Percentiles rank a stretch among this genome's conserved stretches.
These are phyloP conservation scores for Neofusicoccum laricinum DNA, from an alignment of 2,329 filamentous ascomycete genomes.

Conservation along the genomic window DNA sequence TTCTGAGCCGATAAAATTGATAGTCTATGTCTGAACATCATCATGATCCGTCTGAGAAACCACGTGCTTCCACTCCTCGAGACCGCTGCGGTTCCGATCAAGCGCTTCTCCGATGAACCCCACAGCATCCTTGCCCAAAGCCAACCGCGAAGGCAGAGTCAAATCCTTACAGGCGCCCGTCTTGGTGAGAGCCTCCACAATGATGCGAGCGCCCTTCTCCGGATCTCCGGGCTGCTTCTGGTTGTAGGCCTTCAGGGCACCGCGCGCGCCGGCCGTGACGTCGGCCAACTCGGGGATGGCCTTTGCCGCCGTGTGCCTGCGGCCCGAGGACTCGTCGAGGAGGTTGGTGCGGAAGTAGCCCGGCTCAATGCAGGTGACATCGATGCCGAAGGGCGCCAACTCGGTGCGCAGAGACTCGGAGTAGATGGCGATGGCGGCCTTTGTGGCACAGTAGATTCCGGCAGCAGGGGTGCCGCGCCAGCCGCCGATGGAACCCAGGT, in stretches of 20 bases:
- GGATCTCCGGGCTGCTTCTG: conserved; percentile 54
- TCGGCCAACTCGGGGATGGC: conserved; percentile 36
- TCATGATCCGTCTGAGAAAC: conserved; percentile 22
- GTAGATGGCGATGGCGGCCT: conserved; percentile 82
- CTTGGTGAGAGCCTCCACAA: conserved; percentile 56
- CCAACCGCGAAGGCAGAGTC: background rate
- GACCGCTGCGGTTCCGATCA: background rate
- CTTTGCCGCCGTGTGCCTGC: conserved; percentile 22
- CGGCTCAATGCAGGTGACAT: conserved; percentile 85
- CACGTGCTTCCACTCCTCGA: background rate
- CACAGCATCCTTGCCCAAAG: background rate
- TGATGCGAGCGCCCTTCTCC: conserved; percentile 50
- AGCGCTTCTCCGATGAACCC: background rate
- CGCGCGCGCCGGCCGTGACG: conserved; percentile 29
- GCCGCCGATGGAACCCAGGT: conserved; percentile 89
- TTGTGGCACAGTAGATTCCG: conserved; percentile 89
- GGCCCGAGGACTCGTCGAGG: background rate
- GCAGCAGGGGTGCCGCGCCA: conserved; percentile 81
- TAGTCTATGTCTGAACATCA: no score
- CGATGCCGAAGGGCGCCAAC: conserved; percentile 73
- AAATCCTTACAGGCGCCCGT: conserved; percentile 41
- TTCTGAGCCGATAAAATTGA: no score
- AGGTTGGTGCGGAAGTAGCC: conserved; percentile 46
- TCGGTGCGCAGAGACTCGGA: conserved; percentile 81
- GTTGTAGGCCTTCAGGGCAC: background rate